Evolutionary conservation across 805 yeast species (phyloP).

Genomic region (Candida maltosa): DNA sequence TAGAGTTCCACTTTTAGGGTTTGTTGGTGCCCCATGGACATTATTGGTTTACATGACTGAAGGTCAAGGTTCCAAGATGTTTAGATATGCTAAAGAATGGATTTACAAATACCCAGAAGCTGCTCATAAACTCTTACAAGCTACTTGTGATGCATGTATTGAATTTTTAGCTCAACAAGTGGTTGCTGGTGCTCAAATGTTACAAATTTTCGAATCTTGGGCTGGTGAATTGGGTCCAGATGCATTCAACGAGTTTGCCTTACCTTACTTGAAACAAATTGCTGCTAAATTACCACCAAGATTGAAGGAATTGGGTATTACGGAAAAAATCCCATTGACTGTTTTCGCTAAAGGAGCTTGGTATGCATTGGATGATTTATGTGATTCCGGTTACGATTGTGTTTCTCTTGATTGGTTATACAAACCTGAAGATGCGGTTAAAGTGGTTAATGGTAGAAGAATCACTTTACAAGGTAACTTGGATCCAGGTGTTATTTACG

Average conservation of each 20-base stretch:
- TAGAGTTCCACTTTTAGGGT: slow-evolving; percentile 90
- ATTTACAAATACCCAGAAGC: slow-evolving; percentile 74
- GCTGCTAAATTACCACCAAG: slow-evolving; percentile 64
- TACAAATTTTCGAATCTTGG: slow-evolving; percentile 96
- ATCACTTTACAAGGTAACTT: slow-evolving; percentile 90
- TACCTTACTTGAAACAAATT: slow-evolving; percentile 83
- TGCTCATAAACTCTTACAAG: slow-evolving; percentile 67
- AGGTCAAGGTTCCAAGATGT: slow-evolving; percentile 93
- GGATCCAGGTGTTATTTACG: slow-evolving; percentile 94
- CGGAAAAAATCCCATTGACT: slow-evolving; percentile 77
- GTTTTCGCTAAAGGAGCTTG: slow-evolving; percentile 95
- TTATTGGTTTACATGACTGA: slow-evolving; percentile 94
- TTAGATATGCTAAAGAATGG: slow-evolving; percentile 91
- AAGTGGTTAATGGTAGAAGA: slow-evolving; percentile 64
- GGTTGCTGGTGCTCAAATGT: slow-evolving; percentile 96
- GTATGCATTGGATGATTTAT: slow-evolving; percentile 87
- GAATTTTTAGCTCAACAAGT: slow-evolving; percentile 94
- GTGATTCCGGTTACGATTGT: slow-evolving; percentile 76
- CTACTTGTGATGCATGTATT: slow-evolving; percentile 80
- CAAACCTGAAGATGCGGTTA: slow-evolving; percentile 81
- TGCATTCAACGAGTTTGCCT: slow-evolving; percentile 83
- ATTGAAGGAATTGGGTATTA: slow-evolving; percentile 66
- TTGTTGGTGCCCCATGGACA: slow-evolving; percentile 98
- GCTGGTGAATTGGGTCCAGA: slow-evolving; percentile 93
- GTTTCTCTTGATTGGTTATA: slow-evolving; percentile 94